Evolutionary conservation across 2,329 filamentous ascomycete species (phyloP).

Genomic region (Diaporthe citri): DNA sequence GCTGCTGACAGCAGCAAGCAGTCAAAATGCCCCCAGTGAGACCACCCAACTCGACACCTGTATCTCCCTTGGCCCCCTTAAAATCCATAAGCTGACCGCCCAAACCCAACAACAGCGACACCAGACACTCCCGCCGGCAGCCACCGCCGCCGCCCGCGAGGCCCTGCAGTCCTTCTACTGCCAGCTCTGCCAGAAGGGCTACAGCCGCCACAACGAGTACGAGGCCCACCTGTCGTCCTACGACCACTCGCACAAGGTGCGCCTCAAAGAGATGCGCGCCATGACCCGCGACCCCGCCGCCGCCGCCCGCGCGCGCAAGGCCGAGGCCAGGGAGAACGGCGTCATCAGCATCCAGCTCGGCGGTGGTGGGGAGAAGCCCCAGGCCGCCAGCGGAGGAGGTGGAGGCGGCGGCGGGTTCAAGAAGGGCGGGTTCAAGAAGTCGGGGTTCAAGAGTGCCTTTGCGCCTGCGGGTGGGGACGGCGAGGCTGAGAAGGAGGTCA

Average conservation of each 20-base stretch:
- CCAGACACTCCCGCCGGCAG: constrained; percentile 69
- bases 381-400: constrained; percentile 47
- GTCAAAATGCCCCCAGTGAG: constrained; percentile 68
- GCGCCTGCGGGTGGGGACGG: constrained; percentile 64
- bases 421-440: constrained; percentile 83
- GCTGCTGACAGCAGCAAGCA: neutral
- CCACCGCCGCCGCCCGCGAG: constrained; percentile 76
- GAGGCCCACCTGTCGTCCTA: constrained; percentile 95
- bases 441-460: constrained; percentile 85
- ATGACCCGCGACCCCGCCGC: constrained; percentile 80
- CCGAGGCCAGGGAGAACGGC: constrained; percentile 77
- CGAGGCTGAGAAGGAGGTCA: constrained; percentile 46
- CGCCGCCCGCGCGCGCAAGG: constrained; percentile 73
- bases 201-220: constrained; percentile 94
- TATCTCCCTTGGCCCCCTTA: constrained; percentile 39
- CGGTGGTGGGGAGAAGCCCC: constrained; percentile 47
- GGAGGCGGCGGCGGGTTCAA: constrained; percentile 65
- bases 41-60: neutral
- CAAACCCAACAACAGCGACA: constrained; percentile 56
- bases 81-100: neutral
- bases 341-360: constrained; percentile 76
- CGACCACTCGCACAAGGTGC: constrained; percentile 95
- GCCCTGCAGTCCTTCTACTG: constrained; percentile 87
- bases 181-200: constrained; percentile 92
- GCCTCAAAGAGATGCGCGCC: constrained; percentile 88